These are phyloP conservation scores for Helicocarpus griseus DNA, from an alignment of 2,329 filamentous ascomycete species.

Conservation along the genomic window DNA sequence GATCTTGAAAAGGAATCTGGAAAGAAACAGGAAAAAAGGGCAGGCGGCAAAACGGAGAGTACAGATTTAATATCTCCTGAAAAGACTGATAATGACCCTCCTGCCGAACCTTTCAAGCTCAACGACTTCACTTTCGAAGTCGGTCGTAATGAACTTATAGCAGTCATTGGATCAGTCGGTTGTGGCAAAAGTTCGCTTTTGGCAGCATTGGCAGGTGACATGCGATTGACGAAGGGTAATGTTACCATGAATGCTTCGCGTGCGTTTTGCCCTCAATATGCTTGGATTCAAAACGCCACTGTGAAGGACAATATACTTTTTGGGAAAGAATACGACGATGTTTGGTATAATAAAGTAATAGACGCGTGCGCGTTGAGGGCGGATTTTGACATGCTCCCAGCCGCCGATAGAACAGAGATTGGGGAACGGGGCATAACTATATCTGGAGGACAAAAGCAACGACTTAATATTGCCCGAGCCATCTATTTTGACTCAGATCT, in stretches of 20 bases:
- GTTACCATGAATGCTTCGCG: slow-evolving; percentile 67
- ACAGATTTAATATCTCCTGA: slow-evolving; percentile 37
- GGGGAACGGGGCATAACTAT: slow-evolving; percentile 93
- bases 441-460: slow-evolving; percentile 89
- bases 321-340: slow-evolving; percentile 63
- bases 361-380: slow-evolving; percentile 74
- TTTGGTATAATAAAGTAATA: slow-evolving; percentile 78
- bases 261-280: slow-evolving; percentile 91
- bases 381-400: slow-evolving; percentile 87
- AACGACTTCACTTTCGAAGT: slow-evolving; percentile 27
- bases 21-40: slow-evolving; percentile 11
- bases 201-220: slow-evolving; percentile 82
- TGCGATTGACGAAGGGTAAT: slow-evolving; percentile 70
- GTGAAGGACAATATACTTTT: slow-evolving; percentile 86
- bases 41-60: slow-evolving; percentile 14
- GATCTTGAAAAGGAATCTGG: slow-evolving; percentile 11
- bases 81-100: slow-evolving; percentile 15
- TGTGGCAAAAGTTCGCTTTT: slow-evolving; percentile 86
- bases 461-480: slow-evolving; percentile 81
- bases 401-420: slow-evolving; percentile 82
- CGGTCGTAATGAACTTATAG: slow-evolving; percentile 30
- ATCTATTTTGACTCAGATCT: slow-evolving; percentile 57
- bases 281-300: slow-evolving; percentile 92
- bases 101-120: slow-evolving; percentile 32
- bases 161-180: slow-evolving; percentile 44